Base-by-base conservation (phyloP, 768 basidiomycete genomes). In the Termitomyces sp. region DNA sequence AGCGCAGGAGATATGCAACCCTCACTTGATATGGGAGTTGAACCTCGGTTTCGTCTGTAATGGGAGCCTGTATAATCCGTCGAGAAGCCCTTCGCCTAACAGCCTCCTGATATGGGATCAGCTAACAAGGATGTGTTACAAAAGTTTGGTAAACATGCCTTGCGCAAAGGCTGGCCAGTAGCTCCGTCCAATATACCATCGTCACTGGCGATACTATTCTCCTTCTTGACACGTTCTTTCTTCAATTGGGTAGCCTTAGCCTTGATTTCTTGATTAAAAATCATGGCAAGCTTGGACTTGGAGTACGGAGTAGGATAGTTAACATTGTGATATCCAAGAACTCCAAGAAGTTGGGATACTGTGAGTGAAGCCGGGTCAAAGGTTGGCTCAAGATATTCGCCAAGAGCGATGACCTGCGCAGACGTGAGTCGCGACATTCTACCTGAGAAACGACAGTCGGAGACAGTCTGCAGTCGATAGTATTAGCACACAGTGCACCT, bases 151-250 rank as follows among this genome's bases (percentile, higher is more conserved):
- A 16, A 28, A 26, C 36, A 52, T 44, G 28, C 57, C 56, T 56
- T 41, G 46, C 50, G 56, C 58, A 93, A 70, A 36, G 81, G 86
- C 67, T 79, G 71, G n/a, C 92, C 92, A 7, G 92, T 92, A n/a
- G 85, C 60, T 22, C 92, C 92, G 69, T 94, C 89, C 39, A 76
- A 83, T 53, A 94, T 93, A 5, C 91, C 92, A 56, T 90, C 86
- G 59, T 90, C 88, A 65, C 90, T 92, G 5, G 92, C 85, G 51
- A 79, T 69, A 61, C 88, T 91, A 52, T 83, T 85, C 68, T 84
- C 81, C 61, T 77, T 82, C 73, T 83, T 84, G 39, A 85, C 57
- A 47, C 83, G 77, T 60, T 92, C 86, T 58, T 78, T 84, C 69
- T 81, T 85, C 56, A 88, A 72, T 62, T 82, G 84, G 28, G 68